A percentile compares a stretch with the other conserved stretches of the same genome.
phyloP scores from a whole-genome alignment of 2,329 filamentous ascomycete genomes.

The Epichloe sylvatica region DNA sequence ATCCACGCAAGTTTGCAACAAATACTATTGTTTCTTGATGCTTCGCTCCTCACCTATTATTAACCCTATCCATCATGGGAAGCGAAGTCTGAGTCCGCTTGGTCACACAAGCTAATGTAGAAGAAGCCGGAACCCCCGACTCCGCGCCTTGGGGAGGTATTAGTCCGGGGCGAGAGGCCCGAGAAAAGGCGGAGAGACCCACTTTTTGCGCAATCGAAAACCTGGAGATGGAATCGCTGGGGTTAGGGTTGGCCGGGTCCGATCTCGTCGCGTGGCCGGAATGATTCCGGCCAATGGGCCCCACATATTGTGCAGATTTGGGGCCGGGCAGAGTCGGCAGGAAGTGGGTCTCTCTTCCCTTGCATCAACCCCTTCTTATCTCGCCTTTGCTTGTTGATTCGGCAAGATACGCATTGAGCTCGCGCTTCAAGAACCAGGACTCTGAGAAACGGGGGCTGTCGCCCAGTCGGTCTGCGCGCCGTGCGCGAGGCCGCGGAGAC shows the following conservation, averaged over 20 bases:
- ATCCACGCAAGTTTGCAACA: neutral
- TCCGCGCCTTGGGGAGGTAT: no score
- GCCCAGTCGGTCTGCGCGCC: no score
- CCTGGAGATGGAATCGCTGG: neutral
- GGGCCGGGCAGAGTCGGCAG: constrained; percentile 14
- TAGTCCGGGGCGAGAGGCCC: neutral
- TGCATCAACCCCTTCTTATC: neutral
- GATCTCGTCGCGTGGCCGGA: constrained; percentile 19
- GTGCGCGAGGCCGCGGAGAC: neutral
- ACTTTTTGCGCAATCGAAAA: neutral
- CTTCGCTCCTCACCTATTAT: no score
- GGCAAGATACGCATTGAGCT: no score
- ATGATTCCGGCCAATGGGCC: constrained; percentile 19
- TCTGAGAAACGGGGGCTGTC: no score
- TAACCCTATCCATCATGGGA: no score
- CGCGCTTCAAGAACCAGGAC: no score
- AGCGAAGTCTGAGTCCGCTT: no score
- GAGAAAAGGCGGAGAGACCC: neutral
- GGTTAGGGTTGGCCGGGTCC: constrained; percentile 10
- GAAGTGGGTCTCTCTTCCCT: constrained; percentile 5
- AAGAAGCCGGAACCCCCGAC: no score
- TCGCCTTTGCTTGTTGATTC: no score
- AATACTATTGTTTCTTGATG: neutral
- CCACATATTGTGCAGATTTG: constrained; percentile 4
- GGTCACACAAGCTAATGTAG: no score